phyloP scores from a whole-genome alignment of 2,329 filamentous ascomycete species.

The Xylariaceae sp. region DNA sequence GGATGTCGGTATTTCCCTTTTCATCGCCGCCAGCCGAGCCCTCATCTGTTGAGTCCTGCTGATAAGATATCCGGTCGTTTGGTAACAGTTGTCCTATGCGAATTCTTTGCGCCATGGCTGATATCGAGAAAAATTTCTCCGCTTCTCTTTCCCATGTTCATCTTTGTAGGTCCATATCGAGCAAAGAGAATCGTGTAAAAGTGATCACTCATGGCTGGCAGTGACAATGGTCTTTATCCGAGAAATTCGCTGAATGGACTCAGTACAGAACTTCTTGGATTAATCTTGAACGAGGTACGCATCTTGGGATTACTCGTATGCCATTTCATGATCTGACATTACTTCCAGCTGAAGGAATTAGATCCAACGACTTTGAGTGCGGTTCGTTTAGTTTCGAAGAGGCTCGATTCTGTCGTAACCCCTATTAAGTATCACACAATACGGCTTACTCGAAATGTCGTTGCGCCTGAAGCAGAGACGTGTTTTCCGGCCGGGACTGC shows the following conservation, averaged over 20 bases:
- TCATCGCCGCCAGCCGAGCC: background rate
- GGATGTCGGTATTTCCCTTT: background rate
- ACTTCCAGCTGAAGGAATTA: constrained; percentile 36
- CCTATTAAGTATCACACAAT: constrained; percentile 40
- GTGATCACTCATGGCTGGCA: constrained; percentile 6
- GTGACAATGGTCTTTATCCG: constrained; percentile 6
- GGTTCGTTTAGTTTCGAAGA: constrained; percentile 36
- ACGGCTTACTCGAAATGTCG: constrained; percentile 35
- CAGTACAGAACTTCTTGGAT: constrained; percentile 40
- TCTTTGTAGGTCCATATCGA: constrained; percentile 1
- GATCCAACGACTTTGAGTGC: constrained; percentile 33
- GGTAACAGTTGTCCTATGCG: background rate
- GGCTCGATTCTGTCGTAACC: constrained; percentile 39
- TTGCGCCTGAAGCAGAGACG: constrained; percentile 33
- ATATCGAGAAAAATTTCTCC: background rate
- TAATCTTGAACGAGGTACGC: constrained; percentile 40
- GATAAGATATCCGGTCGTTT: background rate
- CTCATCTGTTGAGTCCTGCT: background rate
- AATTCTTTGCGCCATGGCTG: background rate
- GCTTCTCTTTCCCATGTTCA: background rate
- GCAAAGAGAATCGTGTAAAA: background rate
- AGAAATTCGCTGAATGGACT: constrained; percentile 34
- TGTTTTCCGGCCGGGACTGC: constrained; percentile 32
- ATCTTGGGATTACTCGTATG: background rate
- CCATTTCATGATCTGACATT: constrained; percentile 7